Evolutionary conservation across 192 early-diverging fungal species (phyloP).

Genomic region (Globomyces pollinis-pini): DNA sequence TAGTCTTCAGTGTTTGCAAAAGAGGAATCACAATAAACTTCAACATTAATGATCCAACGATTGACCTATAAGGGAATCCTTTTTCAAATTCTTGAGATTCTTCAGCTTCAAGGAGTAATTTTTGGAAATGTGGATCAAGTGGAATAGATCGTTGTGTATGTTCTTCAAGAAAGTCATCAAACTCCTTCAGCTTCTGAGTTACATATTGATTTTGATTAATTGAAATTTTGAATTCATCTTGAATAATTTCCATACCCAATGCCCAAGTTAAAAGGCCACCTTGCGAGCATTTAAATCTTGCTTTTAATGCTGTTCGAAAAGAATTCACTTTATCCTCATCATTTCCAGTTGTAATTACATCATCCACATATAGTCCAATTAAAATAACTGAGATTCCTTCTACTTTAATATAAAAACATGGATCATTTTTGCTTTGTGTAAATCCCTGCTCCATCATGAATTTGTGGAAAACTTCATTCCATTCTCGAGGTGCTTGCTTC

Average conservation of each 20-base stretch:
- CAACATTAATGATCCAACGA: slow-evolving; percentile 19
- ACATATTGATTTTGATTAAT: slow-evolving; percentile 10
- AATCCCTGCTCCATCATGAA: slow-evolving; percentile 1
- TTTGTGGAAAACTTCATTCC: slow-evolving; percentile 13
- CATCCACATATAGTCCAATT: not conserved
- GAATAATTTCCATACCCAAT: not conserved
- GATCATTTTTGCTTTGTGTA: not conserved
- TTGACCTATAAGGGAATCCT: slow-evolving; percentile 7
- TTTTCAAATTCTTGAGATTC: not conserved
- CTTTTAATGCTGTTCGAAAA: not conserved
- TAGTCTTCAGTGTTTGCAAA: not conserved
- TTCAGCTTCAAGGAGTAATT: not conserved
- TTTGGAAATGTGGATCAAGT: not conserved
- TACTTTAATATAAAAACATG: slow-evolving; percentile 12
- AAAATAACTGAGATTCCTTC: not conserved
- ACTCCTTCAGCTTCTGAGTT: not conserved
- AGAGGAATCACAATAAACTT: not conserved
- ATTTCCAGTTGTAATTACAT: not conserved
- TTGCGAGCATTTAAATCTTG: not conserved
- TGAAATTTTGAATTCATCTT: not conserved
- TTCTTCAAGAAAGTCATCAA: not conserved
- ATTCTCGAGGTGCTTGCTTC: slow-evolving; percentile 15
- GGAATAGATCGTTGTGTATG: not conserved
- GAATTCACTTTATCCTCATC: not conserved
- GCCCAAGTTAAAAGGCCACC: not conserved